phyloP scores from a whole-genome alignment of 2,329 filamentous ascomycete species.

The Bipolaris cookei region DNA sequence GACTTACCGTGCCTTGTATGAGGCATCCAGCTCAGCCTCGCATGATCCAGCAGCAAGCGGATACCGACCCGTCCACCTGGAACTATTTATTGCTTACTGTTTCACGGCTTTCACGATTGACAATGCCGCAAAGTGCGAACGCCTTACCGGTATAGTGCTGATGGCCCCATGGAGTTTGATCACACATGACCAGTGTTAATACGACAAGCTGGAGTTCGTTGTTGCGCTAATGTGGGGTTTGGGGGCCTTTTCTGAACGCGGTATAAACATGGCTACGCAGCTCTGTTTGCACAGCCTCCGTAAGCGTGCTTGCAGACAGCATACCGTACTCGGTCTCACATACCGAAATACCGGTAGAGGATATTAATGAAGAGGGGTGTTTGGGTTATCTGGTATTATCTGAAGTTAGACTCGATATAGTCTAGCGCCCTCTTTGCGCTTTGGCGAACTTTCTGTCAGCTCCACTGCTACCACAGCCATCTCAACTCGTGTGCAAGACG shows the following conservation, averaged over 20 bases:
- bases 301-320: background rate
- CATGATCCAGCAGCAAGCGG: slow-evolving; percentile 5
- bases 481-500: too few relatives aligned
- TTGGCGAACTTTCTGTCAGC: too few relatives aligned
- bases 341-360: too few relatives aligned
- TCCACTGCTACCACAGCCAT: too few relatives aligned
- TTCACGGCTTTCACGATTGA: slow-evolving; percentile 2
- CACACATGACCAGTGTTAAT: slow-evolving; percentile 1
- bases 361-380: background rate
- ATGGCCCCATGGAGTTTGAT: slow-evolving; percentile 3
- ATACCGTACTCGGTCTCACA: background rate
- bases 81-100: slow-evolving; percentile 17
- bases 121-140: background rate
- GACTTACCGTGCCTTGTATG: background rate
- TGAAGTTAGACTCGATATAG: background rate
- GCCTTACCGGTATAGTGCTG: slow-evolving; percentile 7
- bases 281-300: slow-evolving; percentile 13
- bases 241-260: slow-evolving; percentile 8
- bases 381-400: background rate
- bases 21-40: slow-evolving; percentile 20
- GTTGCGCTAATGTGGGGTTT: slow-evolving; percentile 6
- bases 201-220: slow-evolving; percentile 1
- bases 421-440: too few relatives aligned
- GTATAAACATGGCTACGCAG: slow-evolving; percentile 2
- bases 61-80: slow-evolving; percentile 8